Evolutionary conservation across 768 basidiomycete species (phyloP).

Genomic region (Russula ochroleuca): DNA sequence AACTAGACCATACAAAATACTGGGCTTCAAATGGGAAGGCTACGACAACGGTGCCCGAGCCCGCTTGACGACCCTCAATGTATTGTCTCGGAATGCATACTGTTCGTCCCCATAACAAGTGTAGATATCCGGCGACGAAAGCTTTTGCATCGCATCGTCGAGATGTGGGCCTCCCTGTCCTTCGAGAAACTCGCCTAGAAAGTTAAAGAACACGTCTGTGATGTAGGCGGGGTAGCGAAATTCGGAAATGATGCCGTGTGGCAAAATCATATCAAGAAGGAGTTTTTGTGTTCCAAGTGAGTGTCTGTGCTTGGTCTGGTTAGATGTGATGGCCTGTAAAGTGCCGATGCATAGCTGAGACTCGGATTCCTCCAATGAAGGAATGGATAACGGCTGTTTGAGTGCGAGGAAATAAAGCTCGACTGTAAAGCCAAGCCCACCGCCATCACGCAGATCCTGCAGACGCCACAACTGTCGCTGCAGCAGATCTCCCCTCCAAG

Average conservation of each 20-base stretch:
- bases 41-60: no score
- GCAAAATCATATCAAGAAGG: neutral
- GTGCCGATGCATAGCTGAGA: neutral
- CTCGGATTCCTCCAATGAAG: neutral
- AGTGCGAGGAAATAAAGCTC: slow-evolving; percentile 6
- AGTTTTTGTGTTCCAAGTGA: neutral
- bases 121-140: neutral
- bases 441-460: neutral
- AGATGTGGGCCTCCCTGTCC: neutral
- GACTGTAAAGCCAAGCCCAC: slow-evolving; percentile 1
- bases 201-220: neutral
- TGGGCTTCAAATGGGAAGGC: no score
- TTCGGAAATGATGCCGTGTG: neutral
- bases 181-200: neutral
- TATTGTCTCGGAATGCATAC: no score
- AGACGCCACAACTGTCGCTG: neutral
- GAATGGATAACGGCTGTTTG: neutral
- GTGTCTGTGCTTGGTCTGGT: neutral
- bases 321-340: neutral
- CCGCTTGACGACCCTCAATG: no score
- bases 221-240: neutral
- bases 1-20: no score
- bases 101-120: no score
- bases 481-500: neutral
- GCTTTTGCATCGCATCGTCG: neutral